Conservation (phyloP, 495 filamentous ascomycete species). For the Penicillium desertorum region DNA sequence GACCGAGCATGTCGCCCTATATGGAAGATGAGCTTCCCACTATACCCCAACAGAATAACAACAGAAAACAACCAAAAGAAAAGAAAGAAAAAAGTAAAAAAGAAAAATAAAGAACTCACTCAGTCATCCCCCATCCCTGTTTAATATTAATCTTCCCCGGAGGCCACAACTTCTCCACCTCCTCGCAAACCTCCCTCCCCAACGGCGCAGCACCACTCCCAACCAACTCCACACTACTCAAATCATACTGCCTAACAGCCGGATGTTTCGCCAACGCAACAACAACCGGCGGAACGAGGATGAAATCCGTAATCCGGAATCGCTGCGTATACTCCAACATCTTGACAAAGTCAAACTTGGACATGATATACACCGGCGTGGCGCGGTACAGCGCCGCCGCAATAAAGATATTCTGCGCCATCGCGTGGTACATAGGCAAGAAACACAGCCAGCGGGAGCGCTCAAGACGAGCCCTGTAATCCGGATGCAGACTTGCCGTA, state of each 20-base stretch:
- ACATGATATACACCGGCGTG: constrained; percentile 68
- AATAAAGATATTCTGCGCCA: constrained; percentile 51
- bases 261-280: constrained; percentile 73
- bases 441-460: constrained; percentile 52
- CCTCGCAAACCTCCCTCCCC: constrained; percentile 58
- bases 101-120: constrained; percentile 43
- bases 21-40: not conserved
- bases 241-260: constrained; percentile 61
- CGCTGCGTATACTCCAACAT: constrained; percentile 67
- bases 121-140: constrained; percentile 87
- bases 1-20: constrained; percentile 61
- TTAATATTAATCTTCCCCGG: constrained; percentile 58
- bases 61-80: not conserved
- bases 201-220: constrained; percentile 65
- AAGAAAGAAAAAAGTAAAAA: constrained; percentile 3
- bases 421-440: constrained; percentile 74
- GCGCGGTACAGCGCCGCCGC: constrained; percentile 39
- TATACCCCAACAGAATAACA: constrained; percentile 3
- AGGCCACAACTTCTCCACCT: constrained; percentile 59
- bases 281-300: constrained; percentile 66
- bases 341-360: constrained; percentile 67
- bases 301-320: constrained; percentile 65
- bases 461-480: constrained; percentile 38
- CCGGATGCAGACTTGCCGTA: constrained; percentile 45
- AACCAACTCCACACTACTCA: constrained; percentile 60